These are phyloP conservation scores for Hyphopichia fennica DNA, from an alignment of 1,139 yeast species.

Conservation along the genomic window DNA sequence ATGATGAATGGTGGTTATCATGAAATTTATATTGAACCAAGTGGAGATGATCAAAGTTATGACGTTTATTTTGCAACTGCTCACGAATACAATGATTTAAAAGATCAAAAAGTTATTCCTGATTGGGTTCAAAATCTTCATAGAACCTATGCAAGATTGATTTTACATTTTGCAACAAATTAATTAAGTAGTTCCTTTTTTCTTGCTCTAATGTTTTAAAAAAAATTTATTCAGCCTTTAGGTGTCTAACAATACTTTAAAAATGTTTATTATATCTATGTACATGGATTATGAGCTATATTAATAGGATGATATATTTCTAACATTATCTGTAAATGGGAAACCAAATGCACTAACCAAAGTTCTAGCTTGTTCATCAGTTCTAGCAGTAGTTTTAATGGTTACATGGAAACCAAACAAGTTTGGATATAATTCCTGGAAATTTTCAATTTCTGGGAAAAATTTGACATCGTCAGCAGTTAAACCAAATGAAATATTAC, in stretches of 20 bases:
- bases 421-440: slow-evolving; percentile 86
- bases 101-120: slow-evolving; percentile 6
- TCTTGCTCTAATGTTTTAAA: too few species aligned
- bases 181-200: background rate
- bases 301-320: slow-evolving; percentile 1
- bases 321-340: slow-evolving; percentile 51
- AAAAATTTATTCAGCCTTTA: too few species aligned
- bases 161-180: background rate
- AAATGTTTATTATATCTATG: background rate
- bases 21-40: slow-evolving; percentile 6
- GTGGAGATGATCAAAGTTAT: background rate
- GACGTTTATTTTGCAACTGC: slow-evolving; percentile 4
- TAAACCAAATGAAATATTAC: slow-evolving; percentile 85
- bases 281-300: background rate
- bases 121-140: slow-evolving; percentile 4
- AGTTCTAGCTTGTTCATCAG: slow-evolving; percentile 89
- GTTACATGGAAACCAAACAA: slow-evolving; percentile 86
- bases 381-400: slow-evolving; percentile 84
- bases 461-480: slow-evolving; percentile 71
- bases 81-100: slow-evolving; percentile 6
- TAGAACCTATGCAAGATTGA: slow-evolving; percentile 4
- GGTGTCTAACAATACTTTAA: too few species aligned
- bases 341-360: slow-evolving; percentile 80
- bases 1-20: slow-evolving; percentile 9
- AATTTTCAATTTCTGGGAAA: slow-evolving; percentile 93